Percentiles rank a stretch among this genome's conserved stretches.
These are phyloP conservation scores for Globisporangium cederbergense DNA, from an alignment of 352 stramenopile species.

Conservation along the genomic window DNA sequence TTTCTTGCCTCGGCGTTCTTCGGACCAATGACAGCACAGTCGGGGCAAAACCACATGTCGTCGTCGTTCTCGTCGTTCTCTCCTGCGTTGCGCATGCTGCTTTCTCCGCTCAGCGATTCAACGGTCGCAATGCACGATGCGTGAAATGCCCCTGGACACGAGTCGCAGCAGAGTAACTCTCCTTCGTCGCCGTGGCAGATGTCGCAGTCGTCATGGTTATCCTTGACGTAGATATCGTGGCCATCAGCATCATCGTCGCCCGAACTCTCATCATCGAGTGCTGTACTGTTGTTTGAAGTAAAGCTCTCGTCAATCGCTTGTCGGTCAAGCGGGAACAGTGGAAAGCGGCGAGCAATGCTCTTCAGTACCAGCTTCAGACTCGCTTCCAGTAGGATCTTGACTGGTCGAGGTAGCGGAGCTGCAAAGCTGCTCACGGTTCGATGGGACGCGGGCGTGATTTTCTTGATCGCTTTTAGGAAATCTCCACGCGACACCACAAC, in stretches of 20 bases:
- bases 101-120: neutral
- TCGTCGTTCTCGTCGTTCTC: neutral
- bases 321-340: conserved; percentile 56
- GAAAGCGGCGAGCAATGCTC: conserved; percentile 51
- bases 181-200: conserved; percentile 62
- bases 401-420: conserved; percentile 57
- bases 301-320: conserved; percentile 33
- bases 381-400: conserved; percentile 41
- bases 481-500: conserved; percentile 71
- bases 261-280: neutral
- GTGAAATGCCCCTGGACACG: conserved; percentile 67
- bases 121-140: conserved; percentile 28
- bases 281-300: conserved; percentile 9
- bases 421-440: conserved; percentile 71
- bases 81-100: neutral
- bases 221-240: conserved; percentile 62
- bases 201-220: conserved; percentile 63
- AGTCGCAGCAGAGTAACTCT: conserved; percentile 56
- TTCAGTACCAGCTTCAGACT: conserved; percentile 39
- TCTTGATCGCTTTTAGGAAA: conserved; percentile 68
- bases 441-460: conserved; percentile 82
- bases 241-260: conserved; percentile 41
- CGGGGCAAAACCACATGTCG: conserved; percentile 52
- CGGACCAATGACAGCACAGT: conserved; percentile 31
- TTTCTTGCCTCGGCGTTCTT: conserved; percentile 24